Evolutionary conservation across 2,329 filamentous ascomycete species (phyloP).

Genomic region (Phialophora verrucosa): DNA sequence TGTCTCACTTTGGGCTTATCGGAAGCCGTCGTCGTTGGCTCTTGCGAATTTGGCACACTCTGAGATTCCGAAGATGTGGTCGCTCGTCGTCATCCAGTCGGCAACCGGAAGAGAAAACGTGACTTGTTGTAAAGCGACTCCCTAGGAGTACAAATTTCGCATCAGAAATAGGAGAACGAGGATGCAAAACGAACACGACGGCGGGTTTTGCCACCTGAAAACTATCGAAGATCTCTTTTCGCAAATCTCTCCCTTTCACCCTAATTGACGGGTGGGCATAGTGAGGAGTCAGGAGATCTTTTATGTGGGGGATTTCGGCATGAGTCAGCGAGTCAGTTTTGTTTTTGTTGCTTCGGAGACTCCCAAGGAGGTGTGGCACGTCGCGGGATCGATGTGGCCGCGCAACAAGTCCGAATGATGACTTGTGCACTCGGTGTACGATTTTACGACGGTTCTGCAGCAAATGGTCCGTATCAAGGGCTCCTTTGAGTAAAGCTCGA

Average conservation of each 20-base stretch:
- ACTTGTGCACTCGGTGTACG: neutral
- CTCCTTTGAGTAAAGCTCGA: conserved; percentile 10
- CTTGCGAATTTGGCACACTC: neutral
- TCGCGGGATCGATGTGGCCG: neutral
- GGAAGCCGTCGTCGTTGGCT: conserved; percentile 16
- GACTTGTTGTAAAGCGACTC: neutral
- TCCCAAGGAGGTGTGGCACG: neutral
- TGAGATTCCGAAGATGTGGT: conserved; percentile 20
- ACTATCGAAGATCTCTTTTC: neutral
- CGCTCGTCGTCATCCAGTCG: neutral
- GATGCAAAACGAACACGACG: neutral
- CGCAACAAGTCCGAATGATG: conserved; percentile 16
- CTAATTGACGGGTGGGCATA: neutral
- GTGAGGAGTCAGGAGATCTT: neutral
- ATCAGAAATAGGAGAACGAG: neutral
- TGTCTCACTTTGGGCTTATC: conserved; percentile 23
- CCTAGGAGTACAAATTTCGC: neutral
- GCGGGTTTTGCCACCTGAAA: neutral
- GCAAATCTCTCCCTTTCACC: neutral
- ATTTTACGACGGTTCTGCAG: neutral
- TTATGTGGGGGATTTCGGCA: neutral
- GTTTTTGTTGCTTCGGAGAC: too few relatives aligned
- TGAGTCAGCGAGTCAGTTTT: too few relatives aligned
- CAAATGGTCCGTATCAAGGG: neutral
- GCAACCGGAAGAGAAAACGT: neutral